Base-by-base conservation (phyloP, 306 rosid genomes). In the Lathyrus sativus region DNA sequence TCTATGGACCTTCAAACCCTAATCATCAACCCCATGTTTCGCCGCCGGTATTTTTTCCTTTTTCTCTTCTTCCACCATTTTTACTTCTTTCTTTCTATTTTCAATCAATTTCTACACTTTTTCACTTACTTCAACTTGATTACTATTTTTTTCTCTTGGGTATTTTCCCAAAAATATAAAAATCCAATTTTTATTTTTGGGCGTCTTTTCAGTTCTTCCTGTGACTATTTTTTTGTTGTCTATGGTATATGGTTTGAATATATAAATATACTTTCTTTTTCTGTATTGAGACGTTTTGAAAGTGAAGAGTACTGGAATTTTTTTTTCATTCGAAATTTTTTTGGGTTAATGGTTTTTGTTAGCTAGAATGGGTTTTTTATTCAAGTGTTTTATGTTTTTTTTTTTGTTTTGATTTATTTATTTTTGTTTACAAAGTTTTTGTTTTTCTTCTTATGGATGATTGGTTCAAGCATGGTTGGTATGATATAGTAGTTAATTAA, bases 1-100 rank as follows among this genome's bases (percentile, higher is more conserved):
- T 22, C 59, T 48, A 67, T 80, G 65, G 35, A 76, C 65, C 51
- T 26, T 48, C 66, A 42, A 76, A 73, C 81, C 81, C 85, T 76
- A 81, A 72, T 76, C 73, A 56, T 76, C 73, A 46, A 15, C 71
- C 60, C 53, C 41, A 48, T 72, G 70, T 73, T 64, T 43, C 61
- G 44, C 49, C 76, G 39, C 56, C 61, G 81, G 85, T 81, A 81
- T 31, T 4, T 64, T 35, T 9, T 37, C 54, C 33, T 57, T 11
- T 13, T 19, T 49, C 29, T 22, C 33, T 58, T 28, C 53, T 53
- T 6, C 11, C 15, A 29, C 26, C 63, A 38, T 69, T 59, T 35
- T 50, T 22, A 6, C 49, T 31, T 4, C 37, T 19, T 42, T n/a
- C 63, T 62, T 59, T 54, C 61, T 60, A 6, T 73, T n/a, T 62